These are phyloP conservation scores for Macrocybe gigantea DNA, from an alignment of 768 basidiomycete genomes.

Conservation along the genomic window DNA sequence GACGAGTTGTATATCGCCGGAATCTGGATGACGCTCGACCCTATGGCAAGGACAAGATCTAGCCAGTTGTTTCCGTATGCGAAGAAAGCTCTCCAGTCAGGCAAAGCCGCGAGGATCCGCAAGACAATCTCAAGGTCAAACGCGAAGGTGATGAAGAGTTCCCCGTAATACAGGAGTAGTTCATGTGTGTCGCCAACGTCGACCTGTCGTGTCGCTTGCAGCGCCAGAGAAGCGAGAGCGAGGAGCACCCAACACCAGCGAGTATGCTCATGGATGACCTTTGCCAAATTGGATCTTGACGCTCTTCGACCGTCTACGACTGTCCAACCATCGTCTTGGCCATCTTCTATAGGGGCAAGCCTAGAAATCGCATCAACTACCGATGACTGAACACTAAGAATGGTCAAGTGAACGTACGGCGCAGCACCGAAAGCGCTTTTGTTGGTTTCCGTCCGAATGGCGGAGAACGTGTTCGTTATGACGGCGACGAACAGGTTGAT, in stretches of 20 bases:
- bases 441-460: slow-evolving; percentile 79
- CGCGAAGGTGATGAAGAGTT: slow-evolving; percentile 71
- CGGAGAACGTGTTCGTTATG: slow-evolving; percentile 90
- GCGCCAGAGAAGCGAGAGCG: slow-evolving; percentile 61
- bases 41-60: slow-evolving; percentile 72
- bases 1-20: slow-evolving; percentile 60
- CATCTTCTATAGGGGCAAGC: slow-evolving; percentile 37
- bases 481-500: slow-evolving; percentile 93
- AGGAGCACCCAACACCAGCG: slow-evolving; percentile 73
- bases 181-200: slow-evolving; percentile 40
- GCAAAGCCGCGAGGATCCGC: slow-evolving; percentile 63
- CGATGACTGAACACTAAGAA: neutral
- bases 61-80: slow-evolving; percentile 59
- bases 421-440: slow-evolving; percentile 90
- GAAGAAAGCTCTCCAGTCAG: slow-evolving; percentile 82
- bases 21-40: slow-evolving; percentile 77
- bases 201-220: slow-evolving; percentile 66
- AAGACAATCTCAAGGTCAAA: slow-evolving; percentile 88
- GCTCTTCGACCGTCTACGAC: slow-evolving; percentile 37
- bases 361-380: slow-evolving; percentile 13
- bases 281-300: slow-evolving; percentile 40
- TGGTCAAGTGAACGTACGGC: slow-evolving; percentile 37
- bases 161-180: slow-evolving; percentile 52
- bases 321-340: slow-evolving; percentile 61
- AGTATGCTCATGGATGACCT: slow-evolving; percentile 51